These are phyloP conservation scores for Prunus padus DNA, from an alignment of 306 rosid species.

Conservation along the genomic window DNA sequence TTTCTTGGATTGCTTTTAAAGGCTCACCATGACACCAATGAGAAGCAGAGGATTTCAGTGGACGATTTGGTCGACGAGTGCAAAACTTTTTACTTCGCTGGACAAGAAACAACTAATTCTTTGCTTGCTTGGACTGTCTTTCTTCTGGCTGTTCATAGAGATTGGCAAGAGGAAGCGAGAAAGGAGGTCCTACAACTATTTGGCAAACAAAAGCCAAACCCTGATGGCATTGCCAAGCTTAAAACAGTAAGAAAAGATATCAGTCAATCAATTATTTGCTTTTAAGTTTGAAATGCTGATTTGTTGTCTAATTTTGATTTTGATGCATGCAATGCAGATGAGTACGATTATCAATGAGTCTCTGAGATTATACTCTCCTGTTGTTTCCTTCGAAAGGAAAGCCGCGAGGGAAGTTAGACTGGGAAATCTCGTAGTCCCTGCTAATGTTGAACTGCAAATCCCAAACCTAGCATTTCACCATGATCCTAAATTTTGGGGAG, in stretches of 20 bases:
- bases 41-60: conserved; percentile 3
- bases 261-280: background rate
- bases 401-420: conserved; percentile 19
- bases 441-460: conserved; percentile 7
- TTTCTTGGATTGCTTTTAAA: conserved; percentile 28
- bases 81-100: conserved; percentile 29
- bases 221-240: conserved; percentile 18
- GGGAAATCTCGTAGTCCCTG: conserved; percentile 22
- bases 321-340: conserved; percentile 12
- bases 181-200: conserved; percentile 27
- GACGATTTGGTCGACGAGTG: conserved; percentile 26
- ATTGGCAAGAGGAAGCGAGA: conserved; percentile 36
- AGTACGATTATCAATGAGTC: conserved; percentile 28
- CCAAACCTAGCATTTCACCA: conserved; percentile 18
- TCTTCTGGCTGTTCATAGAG: conserved; percentile 24
- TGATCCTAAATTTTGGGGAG: conserved; percentile 30
- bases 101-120: conserved; percentile 27
- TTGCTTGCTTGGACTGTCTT: conserved; percentile 28
- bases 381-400: background rate
- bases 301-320: background rate
- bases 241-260: conserved; percentile 19
- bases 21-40: conserved; percentile 25
- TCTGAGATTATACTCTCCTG: conserved; percentile 27
- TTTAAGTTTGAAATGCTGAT: background rate
- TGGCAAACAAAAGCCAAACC: conserved; percentile 14